phyloP scores from a whole-genome alignment of 768 basidiomycete genomes.

The Lactarius sanguifluus region DNA sequence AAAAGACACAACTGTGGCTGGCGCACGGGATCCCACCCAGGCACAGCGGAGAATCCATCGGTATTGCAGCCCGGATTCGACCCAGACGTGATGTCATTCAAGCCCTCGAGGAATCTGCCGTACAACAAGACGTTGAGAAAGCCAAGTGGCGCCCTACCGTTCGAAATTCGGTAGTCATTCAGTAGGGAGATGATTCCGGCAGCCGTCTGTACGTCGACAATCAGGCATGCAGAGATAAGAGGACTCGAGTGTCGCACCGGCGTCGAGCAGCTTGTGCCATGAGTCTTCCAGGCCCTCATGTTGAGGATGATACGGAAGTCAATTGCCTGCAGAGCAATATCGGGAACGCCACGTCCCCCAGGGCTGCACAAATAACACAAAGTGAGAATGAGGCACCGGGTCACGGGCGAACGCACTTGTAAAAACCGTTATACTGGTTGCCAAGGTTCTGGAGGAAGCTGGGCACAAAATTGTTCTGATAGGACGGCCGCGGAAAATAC shows the following conservation, averaged over 20 bases:
- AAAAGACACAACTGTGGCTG: not conserved
- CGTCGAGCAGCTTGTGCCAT: not conserved
- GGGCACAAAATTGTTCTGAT: too few relatives aligned
- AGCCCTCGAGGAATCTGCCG: not conserved
- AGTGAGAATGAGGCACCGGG: not conserved
- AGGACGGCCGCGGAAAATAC: too few relatives aligned
- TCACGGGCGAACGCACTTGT: not conserved
- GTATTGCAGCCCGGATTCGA: not conserved
- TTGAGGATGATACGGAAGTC: not conserved
- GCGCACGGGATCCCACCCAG: not conserved
- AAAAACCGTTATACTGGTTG: not conserved
- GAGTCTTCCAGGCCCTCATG: fast-evolving
- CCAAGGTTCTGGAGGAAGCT: not conserved
- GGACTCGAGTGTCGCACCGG: not conserved
- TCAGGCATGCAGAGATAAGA: not conserved
- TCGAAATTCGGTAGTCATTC: not conserved
- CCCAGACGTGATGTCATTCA: not conserved
- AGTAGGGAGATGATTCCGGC: not conserved
- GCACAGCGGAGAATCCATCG: not conserved
- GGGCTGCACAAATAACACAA: not conserved
- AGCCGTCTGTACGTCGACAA: not conserved
- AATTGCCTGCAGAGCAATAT: not conserved
- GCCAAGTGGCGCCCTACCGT: too few relatives aligned
- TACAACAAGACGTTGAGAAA: not conserved
- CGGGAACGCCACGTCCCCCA: not conserved